Conservation (phyloP, 2,329 filamentous ascomycete species). For the Orbilia brochopaga region DNA sequence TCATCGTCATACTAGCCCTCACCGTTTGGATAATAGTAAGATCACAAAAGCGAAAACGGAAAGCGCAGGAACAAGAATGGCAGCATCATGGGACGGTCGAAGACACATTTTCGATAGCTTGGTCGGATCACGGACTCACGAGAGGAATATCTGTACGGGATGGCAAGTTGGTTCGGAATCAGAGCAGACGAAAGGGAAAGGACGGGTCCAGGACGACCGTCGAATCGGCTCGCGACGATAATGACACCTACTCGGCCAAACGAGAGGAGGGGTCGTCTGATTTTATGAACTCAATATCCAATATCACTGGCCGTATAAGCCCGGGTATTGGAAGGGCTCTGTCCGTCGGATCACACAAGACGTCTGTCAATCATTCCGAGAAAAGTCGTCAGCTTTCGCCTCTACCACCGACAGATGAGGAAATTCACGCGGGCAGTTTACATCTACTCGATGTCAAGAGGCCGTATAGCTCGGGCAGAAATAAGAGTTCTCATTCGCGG, state of each 20-base stretch:
- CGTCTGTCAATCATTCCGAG: constrained; percentile 28
- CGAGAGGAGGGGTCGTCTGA: constrained; percentile 30
- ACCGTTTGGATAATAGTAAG: constrained; percentile 12
- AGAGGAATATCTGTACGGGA: constrained; percentile 45
- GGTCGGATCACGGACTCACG: constrained; percentile 33
- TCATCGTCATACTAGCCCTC: constrained; percentile 9
- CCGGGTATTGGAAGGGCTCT: constrained; percentile 42
- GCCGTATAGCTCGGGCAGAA: constrained; percentile 31
- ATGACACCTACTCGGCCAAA: constrained; percentile 14
- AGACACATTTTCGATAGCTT: constrained; percentile 42
- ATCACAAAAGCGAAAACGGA: constrained; percentile 14
- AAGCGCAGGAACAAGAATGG: constrained; percentile 23
- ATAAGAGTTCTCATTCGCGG: constrained; percentile 44
- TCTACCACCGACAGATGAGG: constrained; percentile 30
- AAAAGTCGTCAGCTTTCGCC: constrained; percentile 45
- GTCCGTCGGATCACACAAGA: constrained; percentile 42
- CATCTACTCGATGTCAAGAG: constrained; percentile 35
- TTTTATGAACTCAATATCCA: constrained; percentile 49
- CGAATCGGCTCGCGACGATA: constrained; percentile 19
- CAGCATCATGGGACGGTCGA: constrained; percentile 31
- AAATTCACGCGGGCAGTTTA: constrained; percentile 14
- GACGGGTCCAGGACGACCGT: constrained; percentile 15
- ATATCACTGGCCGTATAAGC: constrained; percentile 45
- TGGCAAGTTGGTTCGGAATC: constrained; percentile 42
- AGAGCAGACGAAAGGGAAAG: constrained; percentile 23